phyloP scores from a whole-genome alignment of 208 protist species.

The Acanthamoeba lenticulata region DNA sequence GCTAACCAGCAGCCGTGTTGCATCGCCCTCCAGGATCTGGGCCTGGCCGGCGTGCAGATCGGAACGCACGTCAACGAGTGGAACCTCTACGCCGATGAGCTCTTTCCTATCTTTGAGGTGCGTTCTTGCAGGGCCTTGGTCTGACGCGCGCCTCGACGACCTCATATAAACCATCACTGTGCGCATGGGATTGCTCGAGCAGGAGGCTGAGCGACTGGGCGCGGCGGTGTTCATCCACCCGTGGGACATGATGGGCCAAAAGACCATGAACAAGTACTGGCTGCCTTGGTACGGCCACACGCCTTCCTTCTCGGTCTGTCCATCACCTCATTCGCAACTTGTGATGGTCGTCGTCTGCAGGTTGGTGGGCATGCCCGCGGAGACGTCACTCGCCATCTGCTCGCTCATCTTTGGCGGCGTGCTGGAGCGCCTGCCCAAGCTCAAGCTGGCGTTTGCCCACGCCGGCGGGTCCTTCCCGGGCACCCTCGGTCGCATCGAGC shows the following conservation, averaged over 20 bases:
- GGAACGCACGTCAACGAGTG: conserved; percentile 88
- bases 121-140: neutral
- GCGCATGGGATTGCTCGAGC: too few species aligned
- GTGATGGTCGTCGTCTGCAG: neutral
- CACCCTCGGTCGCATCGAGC: conserved; percentile 87
- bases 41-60: conserved; percentile 88
- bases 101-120: conserved; percentile 89
- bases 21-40: conserved; percentile 75
- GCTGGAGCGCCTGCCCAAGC: conserved; percentile 84
- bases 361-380: conserved; percentile 90
- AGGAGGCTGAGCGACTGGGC: conserved; percentile 78
- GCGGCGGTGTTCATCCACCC: conserved; percentile 89
- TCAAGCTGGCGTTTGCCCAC: conserved; percentile 87
- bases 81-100: conserved; percentile 84
- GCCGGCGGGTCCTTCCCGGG: conserved; percentile 89
- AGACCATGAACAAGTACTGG: conserved; percentile 89
- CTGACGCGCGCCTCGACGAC: conserved; percentile 17
- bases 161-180: too few species aligned
- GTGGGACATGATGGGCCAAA: conserved; percentile 88
- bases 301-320: neutral
- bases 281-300: conserved; percentile 85
- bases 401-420: conserved; percentile 89
- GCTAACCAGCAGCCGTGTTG: neutral
- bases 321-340: neutral
- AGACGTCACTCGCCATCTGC: conserved; percentile 88